Base-by-base conservation (phyloP, 73 alveolate species). In the Stentor coeruleus region DNA sequence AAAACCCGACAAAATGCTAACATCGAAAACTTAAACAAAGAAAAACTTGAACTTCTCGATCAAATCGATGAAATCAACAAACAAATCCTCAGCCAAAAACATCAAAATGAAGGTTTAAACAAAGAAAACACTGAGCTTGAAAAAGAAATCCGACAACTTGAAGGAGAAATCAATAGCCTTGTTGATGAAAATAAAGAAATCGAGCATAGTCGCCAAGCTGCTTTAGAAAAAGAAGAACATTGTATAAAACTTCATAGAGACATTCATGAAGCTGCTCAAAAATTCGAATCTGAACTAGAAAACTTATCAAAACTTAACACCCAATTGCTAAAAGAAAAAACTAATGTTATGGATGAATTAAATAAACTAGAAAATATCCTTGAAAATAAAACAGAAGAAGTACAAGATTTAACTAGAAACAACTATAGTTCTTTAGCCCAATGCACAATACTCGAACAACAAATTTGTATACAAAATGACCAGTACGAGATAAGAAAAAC, bases 321-420 rank as follows among this genome's bases (percentile, higher is more conserved):
- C 11, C 11, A 26, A 1, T 40, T 66, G 40, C 79, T 66, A 1
- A 66, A 66, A 66, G 79, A 66, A 31, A 66, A 66, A 66, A 14
- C 39, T 66, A 31, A 66, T 2, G 79, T 66, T 11, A 40, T 66
- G 2, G 37, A 66, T 15, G 37, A 20, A 66, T 33, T 66, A 20
- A 66, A 66, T 33, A 31, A 66, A 66, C 33, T 66, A 66, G 79
- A 66, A 66, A 66, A 33, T 66, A 26, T 33, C 33, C 41, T 66
- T 20, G 79, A 66, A 66, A 66, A 20, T 26, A 66, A 66, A 31
- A 66, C 79, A 20, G 79, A 33, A 33, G 79, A 66, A 66, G 37
- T 66, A 26, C 79, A 66, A 33, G 79, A 66, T 2, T 66, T 66
- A 40, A 66, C 79, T 1, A 20, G 37, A 1, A 66, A 20, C 79